Evolutionary conservation across 2,329 filamentous ascomycete genomes (phyloP), one percentile per base, ranked within the genome.

Genomic region (Ophiostoma perfectum): DNA sequence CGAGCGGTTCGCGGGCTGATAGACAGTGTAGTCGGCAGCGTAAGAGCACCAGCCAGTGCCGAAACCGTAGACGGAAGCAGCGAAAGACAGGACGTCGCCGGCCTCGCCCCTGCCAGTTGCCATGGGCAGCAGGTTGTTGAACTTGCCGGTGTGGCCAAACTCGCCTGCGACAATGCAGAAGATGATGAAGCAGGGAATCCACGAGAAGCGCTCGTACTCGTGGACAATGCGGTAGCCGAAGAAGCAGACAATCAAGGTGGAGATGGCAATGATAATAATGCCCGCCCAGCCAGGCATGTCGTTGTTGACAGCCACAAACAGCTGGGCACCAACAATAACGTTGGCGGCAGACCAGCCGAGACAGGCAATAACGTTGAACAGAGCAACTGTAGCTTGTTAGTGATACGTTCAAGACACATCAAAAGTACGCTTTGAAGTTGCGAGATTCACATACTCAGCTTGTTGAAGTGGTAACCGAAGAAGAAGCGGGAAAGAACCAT

Each of bases 221-320:
- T 94, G 91, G 1, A 95, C 90, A 47, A 93, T 78, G 77, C 87
- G 86, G 81, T 93, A 90, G 72, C 91, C 86, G 77, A 90, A 91
- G 55, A 90, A 84, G n/a, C 88, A 89, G 71, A 94, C 81, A 63
- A 88, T 68, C 66, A 92, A 83, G 0, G 90, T 92, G 72, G 83
- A 84, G 66, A 87, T 76, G 9, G 89, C 86, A 72, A 93, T 91
- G 71, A 93, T 84, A 52, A 94, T 78, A 70, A 95, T 90, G 27
- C 90, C 91, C 1, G 89, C 90, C 75, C 82, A 89, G 63, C 90
- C 89, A 6, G 90, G 89, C 72, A 93, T 86, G 65, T 84, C 77
- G 63, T 77, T 75, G 75, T 92, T 93, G 63, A 94, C 88, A 0
- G 91, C 88, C 68, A 91, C 83, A 73, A 95, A 83, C 6, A 94